Percentiles rank a stretch among this genome's conserved stretches.
These are phyloP conservation scores for Aspergillus cristatus DNA, from an alignment of 495 filamentous ascomycete genomes.

Conservation along the genomic window DNA sequence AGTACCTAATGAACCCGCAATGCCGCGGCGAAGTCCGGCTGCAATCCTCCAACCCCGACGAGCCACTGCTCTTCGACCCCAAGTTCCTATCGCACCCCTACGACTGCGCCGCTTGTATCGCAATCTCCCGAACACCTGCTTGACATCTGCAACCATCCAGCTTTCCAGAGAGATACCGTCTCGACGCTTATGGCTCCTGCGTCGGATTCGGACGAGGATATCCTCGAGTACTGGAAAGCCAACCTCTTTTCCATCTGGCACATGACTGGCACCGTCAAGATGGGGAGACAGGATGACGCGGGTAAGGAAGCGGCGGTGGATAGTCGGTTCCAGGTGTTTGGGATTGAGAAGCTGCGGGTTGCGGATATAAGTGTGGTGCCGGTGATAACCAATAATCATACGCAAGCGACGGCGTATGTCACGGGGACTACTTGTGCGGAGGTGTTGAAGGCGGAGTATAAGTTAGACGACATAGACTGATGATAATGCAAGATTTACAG, in stretches of 20 bases:
- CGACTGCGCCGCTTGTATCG: conserved; percentile 46
- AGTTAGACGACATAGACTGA: neutral
- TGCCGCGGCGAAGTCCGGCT: conserved; percentile 44
- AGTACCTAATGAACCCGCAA: conserved; percentile 30
- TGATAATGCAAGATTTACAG: too few relatives aligned
- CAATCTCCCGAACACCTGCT: conserved; percentile 41
- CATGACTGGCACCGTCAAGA: conserved; percentile 53
- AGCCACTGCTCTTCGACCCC: conserved; percentile 48
- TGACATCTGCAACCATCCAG: conserved; percentile 32
- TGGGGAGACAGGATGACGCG: conserved; percentile 41
- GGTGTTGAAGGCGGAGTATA: conserved; percentile 17
- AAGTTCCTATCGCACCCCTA: conserved; percentile 46
- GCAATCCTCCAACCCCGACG: conserved; percentile 44
- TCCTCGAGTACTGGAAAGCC: conserved; percentile 39
- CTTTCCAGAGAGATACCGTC: conserved; percentile 38
- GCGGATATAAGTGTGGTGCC: conserved; percentile 60
- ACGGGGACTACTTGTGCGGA: conserved; percentile 23
- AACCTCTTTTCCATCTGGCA: conserved; percentile 36
- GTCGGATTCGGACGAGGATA: conserved; percentile 47
- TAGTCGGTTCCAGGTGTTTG: conserved; percentile 42
- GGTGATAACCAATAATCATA: conserved; percentile 39
- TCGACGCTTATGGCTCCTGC: conserved; percentile 30
- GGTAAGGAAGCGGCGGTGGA: conserved; percentile 47
- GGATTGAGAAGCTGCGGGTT: conserved; percentile 47
- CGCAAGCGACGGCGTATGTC: conserved; percentile 29